Evolutionary conservation across 1,284 basidiomycete species (phyloP), one percentile per base, ranked within the genome.

Genomic region (Ustilago lituana): DNA sequence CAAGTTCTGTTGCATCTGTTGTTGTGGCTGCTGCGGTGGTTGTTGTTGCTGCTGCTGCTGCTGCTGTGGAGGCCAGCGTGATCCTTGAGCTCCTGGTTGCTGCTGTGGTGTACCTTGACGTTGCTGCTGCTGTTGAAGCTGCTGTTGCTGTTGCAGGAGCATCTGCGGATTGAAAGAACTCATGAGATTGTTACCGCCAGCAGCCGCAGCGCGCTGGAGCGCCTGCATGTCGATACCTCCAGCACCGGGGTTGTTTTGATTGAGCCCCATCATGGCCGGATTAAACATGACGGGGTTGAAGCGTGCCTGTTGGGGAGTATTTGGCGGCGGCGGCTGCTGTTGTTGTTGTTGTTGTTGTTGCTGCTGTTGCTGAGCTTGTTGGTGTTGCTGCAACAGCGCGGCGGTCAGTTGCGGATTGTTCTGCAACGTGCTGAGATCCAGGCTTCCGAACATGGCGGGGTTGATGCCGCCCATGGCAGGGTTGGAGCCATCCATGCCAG

Each of bases 81-180:
- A 46, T 24, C 46, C 49, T 63, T 60, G 66, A 4, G 31, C 61
- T 9, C 32, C 33, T 14, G 40, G 52, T 23, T 63, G 59, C 38
- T 60, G 50, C 33, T 55, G 55, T 9, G 49, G 62, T 33, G 58
- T 54, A 4, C 39, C 51, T 35, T 61, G 58, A 14, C 58, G 56
- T 33, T 56, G 55, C 15, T 65, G 61, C 20, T 60, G 58, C 12
- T 57, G 59, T 37, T 56, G 55, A 17, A 57, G 59, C 37, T 56
- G 55, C 22, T 57, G 59, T 20, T 47, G 59, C 23, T 69, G 63
- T 11, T 40, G 46, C 32, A 49, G 54, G 5, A 52, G 46, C 52
- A 75, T 50, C 50, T 70, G 70, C 32, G 60, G 65, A 20, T 71
- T 73, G 58, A 68, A 73, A 1, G 56, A 44, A 31, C 41, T 50